Evolutionary conservation across 163 green algal genomes (phyloP).

Genomic region (Chlorella variabilis): DNA sequence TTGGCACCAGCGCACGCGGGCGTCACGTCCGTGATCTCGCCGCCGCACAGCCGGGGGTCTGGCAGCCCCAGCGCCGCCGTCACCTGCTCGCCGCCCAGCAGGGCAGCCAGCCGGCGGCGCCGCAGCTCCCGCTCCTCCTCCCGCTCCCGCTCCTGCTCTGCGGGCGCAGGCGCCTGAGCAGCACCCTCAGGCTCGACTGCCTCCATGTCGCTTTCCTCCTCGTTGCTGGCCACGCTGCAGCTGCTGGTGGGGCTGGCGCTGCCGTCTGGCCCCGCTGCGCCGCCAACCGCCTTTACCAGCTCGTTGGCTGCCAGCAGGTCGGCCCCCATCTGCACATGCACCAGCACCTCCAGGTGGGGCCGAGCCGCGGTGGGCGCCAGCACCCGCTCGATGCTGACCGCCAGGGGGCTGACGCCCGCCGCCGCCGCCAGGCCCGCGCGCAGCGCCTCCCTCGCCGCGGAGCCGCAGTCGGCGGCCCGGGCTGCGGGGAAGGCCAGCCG

Average conservation of each 20-base stretch:
- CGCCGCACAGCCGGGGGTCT: background rate
- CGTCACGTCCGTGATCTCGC: slow-evolving; percentile 43
- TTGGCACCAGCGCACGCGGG: slow-evolving; percentile 19
- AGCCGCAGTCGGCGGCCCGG: background rate
- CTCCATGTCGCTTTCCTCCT: background rate
- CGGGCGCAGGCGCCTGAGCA: background rate
- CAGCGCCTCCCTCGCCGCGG: slow-evolving; percentile 22
- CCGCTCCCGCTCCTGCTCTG: background rate
- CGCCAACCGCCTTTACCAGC: background rate
- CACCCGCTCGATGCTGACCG: slow-evolving; percentile 28
- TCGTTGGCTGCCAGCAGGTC: slow-evolving; percentile 18
- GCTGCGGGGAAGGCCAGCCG: slow-evolving; percentile 31
- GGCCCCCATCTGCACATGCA: slow-evolving; percentile 21
- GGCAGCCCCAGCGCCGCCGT: background rate
- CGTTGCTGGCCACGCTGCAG: background rate
- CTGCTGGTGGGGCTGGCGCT: background rate
- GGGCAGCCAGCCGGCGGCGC: background rate
- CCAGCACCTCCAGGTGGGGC: slow-evolving; percentile 1
- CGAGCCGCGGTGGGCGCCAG: background rate
- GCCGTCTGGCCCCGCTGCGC: background rate
- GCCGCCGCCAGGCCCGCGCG: slow-evolving; percentile 16
- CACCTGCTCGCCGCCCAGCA: slow-evolving; percentile 18
- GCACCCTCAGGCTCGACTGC: too few relatives aligned
- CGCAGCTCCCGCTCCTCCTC: background rate
- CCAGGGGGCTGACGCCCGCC: background rate